Percentiles rank a stretch among this genome's conserved stretches.
Conservation (phyloP, 2,329 filamentous ascomycete genomes). For the Neofusicoccum laricinum region DNA sequence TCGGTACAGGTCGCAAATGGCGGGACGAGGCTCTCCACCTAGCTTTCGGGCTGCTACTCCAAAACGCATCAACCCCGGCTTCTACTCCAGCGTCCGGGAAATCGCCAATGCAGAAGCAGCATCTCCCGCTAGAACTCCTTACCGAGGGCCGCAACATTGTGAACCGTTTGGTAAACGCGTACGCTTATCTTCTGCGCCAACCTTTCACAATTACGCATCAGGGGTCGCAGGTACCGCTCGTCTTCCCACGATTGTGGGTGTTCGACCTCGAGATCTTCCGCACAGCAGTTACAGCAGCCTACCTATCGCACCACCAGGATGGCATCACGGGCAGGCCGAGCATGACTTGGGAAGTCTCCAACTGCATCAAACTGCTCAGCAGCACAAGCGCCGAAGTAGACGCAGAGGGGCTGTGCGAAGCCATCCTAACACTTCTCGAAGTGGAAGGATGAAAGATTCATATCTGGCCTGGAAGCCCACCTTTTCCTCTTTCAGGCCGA, state of each 20-base stretch:
- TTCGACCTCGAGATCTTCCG: constrained; percentile 14
- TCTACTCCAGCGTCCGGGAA: background rate
- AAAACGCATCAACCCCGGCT: background rate
- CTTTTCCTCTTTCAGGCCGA: too few species aligned
- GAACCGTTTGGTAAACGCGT: background rate
- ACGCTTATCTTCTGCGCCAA: constrained; percentile 6
- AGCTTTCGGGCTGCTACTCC: constrained; percentile 5
- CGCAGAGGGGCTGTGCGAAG: constrained; percentile 9
- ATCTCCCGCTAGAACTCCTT: background rate
- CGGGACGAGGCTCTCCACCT: constrained; percentile 15
- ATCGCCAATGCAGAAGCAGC: background rate
- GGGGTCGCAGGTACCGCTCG: background rate
- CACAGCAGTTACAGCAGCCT: constrained; percentile 5
- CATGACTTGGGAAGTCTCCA: constrained; percentile 14
- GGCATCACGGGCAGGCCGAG: background rate
- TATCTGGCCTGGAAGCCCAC: too few species aligned
- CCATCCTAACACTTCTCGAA: background rate
- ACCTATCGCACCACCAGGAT: background rate
- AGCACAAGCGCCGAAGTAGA: constrained; percentile 13
- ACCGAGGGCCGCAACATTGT: constrained; percentile 12
- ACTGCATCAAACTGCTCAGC: constrained; percentile 12
- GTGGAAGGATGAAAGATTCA: background rate
- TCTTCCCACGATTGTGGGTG: constrained; percentile 5
- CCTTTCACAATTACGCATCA: constrained; percentile 4
- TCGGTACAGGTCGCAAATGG: constrained; percentile 10